Evolutionary conservation across 768 basidiomycete species (phyloP).

Genomic region (Pleurotus citrinopileatus): DNA sequence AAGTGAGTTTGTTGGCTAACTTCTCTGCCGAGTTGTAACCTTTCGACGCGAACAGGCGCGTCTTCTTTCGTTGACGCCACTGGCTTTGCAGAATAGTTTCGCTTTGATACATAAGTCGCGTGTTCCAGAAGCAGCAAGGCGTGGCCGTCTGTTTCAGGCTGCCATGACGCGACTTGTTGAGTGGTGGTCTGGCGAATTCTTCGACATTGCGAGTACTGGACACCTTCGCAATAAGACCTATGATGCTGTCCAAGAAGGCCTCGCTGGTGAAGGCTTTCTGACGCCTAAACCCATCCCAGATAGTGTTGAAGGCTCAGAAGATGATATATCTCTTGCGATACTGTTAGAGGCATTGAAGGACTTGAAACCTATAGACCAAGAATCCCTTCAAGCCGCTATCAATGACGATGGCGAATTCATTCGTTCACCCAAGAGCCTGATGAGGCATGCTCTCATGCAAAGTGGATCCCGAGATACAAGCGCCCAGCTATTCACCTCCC

Average conservation of each 20-base stretch:
- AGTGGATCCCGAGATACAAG: constrained; percentile 82
- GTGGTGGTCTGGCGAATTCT: constrained; percentile 85
- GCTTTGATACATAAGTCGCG: constrained; percentile 76
- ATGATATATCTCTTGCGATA: constrained; percentile 17
- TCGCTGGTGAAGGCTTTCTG: constrained; percentile 30
- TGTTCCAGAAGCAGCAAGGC: constrained; percentile 74
- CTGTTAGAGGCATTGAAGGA: constrained; percentile 45
- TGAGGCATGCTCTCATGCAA: constrained; percentile 87
- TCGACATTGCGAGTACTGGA: constrained; percentile 57
- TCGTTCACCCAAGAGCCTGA: constrained; percentile 78
- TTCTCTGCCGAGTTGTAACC: neutral
- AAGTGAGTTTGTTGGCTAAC: constrained; percentile 47
- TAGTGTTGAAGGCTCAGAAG: constrained; percentile 20
- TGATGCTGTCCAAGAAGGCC: constrained; percentile 59
- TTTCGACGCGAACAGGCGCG: constrained; percentile 60
- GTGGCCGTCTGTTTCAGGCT: constrained; percentile 86
- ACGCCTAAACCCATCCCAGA: constrained; percentile 9
- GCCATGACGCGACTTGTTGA: constrained; percentile 69
- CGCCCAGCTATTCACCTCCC: constrained; percentile 87
- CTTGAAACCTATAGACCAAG: constrained; percentile 17
- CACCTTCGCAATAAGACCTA: constrained; percentile 77
- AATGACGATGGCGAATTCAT: constrained; percentile 63
- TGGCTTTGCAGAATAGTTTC: constrained; percentile 78
- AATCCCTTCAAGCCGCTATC: neutral
- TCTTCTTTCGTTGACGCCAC: constrained; percentile 81